Evolutionary conservation across 2,329 filamentous ascomycete species (phyloP).

Genomic region (Phaeosphaeria sp.): DNA sequence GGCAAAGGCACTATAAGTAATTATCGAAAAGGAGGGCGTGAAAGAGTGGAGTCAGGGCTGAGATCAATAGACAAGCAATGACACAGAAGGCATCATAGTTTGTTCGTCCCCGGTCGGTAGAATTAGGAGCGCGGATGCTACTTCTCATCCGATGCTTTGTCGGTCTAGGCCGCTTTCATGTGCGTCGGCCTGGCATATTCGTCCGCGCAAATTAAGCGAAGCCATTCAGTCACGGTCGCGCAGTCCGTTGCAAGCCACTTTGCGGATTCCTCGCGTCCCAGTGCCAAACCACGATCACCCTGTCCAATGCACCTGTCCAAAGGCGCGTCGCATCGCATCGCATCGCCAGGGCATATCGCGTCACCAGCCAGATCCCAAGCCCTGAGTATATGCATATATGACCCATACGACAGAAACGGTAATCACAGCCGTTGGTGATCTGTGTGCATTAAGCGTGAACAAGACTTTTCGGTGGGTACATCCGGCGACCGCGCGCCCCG

Average conservation of each 20-base stretch:
- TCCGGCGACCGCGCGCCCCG: slow-evolving; percentile 7
- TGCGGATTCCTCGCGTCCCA: neutral
- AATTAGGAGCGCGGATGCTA: slow-evolving; percentile 9
- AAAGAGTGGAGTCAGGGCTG: slow-evolving; percentile 14
- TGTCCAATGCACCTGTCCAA: neutral
- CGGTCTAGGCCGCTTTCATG: neutral
- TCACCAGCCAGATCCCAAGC: neutral
- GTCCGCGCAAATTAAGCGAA: neutral
- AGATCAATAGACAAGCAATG: slow-evolving; percentile 10
- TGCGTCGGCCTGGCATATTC: neutral
- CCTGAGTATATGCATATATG: neutral
- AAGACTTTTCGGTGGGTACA: slow-evolving; percentile 2
- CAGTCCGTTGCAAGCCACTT: neutral
- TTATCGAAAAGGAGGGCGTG: slow-evolving; percentile 8
- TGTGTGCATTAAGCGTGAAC: neutral
- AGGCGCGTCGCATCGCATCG: neutral
- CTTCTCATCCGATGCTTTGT: neutral
- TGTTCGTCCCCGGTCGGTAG: slow-evolving; percentile 9
- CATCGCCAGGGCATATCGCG: neutral
- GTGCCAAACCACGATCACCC: neutral
- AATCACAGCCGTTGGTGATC: neutral
- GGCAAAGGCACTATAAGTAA: slow-evolving; percentile 22
- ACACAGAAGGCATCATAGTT: slow-evolving; percentile 7
- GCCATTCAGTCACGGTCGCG: neutral
- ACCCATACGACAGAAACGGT: neutral